phyloP scores from a whole-genome alignment of 2,329 filamentous ascomycete genomes.

The Aspergillus novoparasiticus region DNA sequence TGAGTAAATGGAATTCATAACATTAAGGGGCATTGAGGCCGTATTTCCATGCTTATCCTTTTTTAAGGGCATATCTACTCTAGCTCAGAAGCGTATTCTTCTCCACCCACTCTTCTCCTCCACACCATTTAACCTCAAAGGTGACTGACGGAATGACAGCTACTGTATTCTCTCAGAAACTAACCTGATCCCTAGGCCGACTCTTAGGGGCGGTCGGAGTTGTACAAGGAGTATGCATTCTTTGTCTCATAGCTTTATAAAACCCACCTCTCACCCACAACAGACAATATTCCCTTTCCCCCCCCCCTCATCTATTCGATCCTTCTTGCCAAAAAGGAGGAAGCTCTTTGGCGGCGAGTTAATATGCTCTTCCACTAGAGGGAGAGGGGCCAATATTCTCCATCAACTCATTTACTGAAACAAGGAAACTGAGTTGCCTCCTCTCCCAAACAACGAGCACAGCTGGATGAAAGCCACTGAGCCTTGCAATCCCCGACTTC shows the following conservation, averaged over 20 bases:
- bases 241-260: background rate
- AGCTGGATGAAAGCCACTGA: slow-evolving; percentile 20
- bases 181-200: background rate
- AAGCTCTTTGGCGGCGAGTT: slow-evolving; percentile 21
- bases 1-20: no score
- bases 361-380: slow-evolving; percentile 23
- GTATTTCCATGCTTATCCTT: no score
- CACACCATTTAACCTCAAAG: no score
- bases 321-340: background rate
- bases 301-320: no score
- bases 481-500: slow-evolving; percentile 28
- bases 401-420: slow-evolving; percentile 20
- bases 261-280: no score
- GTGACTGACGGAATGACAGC: no score
- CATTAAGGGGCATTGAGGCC: accelerated
- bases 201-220: background rate
- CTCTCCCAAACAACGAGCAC: slow-evolving; percentile 11
- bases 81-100: no score
- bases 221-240: background rate
- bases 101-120: no score
- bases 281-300: no score
- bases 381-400: slow-evolving; percentile 24
- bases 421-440: slow-evolving; percentile 17
- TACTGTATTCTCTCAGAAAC: background rate
- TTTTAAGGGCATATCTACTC: no score